Percentiles rank a stretch among this genome's conserved stretches.
phyloP scores from a whole-genome alignment of 2,329 filamentous ascomycete species.

The Trichoderma afroharzianum region DNA sequence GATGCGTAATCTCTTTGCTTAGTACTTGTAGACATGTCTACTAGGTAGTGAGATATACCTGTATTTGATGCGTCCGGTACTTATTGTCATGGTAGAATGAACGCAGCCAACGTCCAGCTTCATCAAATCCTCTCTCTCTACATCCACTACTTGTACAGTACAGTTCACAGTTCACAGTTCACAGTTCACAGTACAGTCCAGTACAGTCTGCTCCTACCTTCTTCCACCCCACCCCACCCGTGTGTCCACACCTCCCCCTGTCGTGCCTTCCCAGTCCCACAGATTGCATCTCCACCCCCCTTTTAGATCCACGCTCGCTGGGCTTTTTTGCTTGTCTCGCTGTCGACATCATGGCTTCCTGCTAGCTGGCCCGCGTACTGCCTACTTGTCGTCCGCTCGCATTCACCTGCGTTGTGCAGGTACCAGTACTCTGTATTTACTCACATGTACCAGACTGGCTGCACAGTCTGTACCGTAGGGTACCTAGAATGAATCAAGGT shows the following conservation, averaged over 20 bases:
- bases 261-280: constrained; percentile 16
- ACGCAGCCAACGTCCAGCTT: neutral
- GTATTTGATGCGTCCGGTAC: neutral
- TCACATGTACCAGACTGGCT: neutral
- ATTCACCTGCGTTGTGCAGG: neutral
- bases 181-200: neutral
- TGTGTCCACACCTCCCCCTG: constrained; percentile 1
- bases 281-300: constrained; percentile 20
- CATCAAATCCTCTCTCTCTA: neutral
- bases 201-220: neutral
- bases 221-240: constrained; percentile 10
- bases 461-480: neutral
- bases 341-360: constrained; percentile 19
- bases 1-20: neutral
- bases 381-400: neutral
- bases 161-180: neutral
- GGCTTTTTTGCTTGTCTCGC: constrained; percentile 9
- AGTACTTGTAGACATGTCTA: too few species aligned
- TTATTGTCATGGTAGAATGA: neutral
- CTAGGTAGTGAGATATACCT: too few species aligned
- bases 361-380: neutral
- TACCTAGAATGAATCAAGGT: neutral
- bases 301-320: constrained; percentile 19
- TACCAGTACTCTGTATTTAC: neutral
- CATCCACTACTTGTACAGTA: neutral